These are phyloP conservation scores for Lentinula lateritia DNA, from an alignment of 768 basidiomycete genomes.

Conservation along the genomic window DNA sequence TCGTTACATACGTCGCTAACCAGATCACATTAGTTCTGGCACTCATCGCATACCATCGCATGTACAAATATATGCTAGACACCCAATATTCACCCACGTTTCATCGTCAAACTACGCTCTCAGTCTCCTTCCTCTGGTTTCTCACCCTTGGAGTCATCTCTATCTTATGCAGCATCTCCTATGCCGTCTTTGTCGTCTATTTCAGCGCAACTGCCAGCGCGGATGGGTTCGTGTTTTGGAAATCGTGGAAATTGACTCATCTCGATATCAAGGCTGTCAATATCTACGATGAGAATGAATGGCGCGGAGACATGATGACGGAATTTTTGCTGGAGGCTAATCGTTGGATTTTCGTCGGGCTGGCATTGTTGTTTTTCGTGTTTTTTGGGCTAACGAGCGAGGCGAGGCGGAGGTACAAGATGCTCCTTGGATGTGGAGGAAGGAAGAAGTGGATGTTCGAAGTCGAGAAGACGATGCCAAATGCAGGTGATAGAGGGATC, in stretches of 20 bases:
- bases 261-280: not conserved
- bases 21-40: not conserved
- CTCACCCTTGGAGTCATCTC: not conserved
- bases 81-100: not conserved
- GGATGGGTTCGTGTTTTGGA: not conserved
- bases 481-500: not conserved
- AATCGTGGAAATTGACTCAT: not conserved
- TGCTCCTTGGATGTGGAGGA: not conserved
- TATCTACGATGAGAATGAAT: not conserved
- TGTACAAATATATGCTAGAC: constrained; percentile 5
- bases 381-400: constrained; percentile 4
- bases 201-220: not conserved
- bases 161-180: not conserved
- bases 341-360: constrained; percentile 6
- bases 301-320: not conserved
- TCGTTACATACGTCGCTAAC: not conserved
- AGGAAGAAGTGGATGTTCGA: not conserved
- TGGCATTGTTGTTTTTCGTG: not conserved
- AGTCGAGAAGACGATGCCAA: not conserved
- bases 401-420: constrained; percentile 1
- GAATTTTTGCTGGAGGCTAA: constrained; percentile 2
- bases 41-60: not conserved
- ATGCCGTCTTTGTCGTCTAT: not conserved
- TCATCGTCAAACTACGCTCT: not conserved
- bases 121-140: constrained; percentile 1